These are phyloP conservation scores for Quercus glauca DNA, from an alignment of 306 rosid species.

Conservation along the genomic window DNA sequence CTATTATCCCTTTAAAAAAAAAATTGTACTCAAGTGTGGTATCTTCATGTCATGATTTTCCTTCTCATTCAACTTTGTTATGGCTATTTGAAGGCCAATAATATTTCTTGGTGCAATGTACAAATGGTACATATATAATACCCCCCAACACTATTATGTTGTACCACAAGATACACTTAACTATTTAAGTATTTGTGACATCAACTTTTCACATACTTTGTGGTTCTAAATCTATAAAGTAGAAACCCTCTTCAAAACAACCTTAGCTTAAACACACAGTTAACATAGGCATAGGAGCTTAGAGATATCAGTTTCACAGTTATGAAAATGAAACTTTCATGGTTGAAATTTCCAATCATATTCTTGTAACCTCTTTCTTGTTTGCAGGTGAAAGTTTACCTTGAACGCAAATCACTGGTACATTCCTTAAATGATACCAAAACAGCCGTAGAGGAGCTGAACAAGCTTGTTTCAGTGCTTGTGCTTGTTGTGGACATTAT, in stretches of 20 bases:
- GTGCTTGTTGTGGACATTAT: constrained; percentile 42
- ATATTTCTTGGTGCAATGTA: not conserved
- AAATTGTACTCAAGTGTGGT: not conserved
- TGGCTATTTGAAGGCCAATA: not conserved
- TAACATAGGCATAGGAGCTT: not conserved
- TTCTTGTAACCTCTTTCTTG: constrained; percentile 15
- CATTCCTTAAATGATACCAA: constrained; percentile 80
- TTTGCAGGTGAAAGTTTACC: constrained; percentile 74
- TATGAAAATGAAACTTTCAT: not conserved
- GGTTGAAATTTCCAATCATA: not conserved
- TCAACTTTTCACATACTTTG: not conserved
- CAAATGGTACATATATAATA: not conserved
- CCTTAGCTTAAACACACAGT: not conserved
- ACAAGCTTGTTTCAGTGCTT: constrained; percentile 50
- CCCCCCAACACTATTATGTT: not conserved
- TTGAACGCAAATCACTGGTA: constrained; percentile 66
- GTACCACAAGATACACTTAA: not conserved
- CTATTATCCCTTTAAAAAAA: not conserved
- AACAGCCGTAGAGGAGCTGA: constrained; percentile 81
- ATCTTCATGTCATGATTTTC: not conserved
- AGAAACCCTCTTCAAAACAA: not conserved
- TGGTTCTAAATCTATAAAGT: not conserved
- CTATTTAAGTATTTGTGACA: not conserved
- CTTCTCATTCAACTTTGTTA: not conserved
- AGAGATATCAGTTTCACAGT: not conserved